Percentiles rank a stretch among this genome's conserved stretches.
Evolutionary conservation across 1,284 basidiomycete genomes (phyloP).

Genomic region (Papiliotrema fonsecae): DNA sequence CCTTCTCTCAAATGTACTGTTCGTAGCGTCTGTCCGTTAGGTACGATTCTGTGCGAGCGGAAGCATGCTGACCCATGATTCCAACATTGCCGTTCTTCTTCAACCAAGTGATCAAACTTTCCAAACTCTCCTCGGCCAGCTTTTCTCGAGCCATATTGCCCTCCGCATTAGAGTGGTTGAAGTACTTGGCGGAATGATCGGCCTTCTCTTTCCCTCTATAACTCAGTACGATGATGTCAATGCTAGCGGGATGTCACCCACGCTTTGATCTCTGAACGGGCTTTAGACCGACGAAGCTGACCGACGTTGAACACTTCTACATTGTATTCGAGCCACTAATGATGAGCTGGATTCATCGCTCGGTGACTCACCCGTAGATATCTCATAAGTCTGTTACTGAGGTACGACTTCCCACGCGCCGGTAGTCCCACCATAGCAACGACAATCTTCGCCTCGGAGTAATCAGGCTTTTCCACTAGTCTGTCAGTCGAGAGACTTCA

Average conservation of each 20-base stretch:
- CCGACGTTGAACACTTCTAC: constrained; percentile 99
- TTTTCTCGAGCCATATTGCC: constrained; percentile 74
- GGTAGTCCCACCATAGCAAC: constrained; percentile 92
- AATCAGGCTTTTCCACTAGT: constrained; percentile 89
- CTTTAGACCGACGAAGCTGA: constrained; percentile 83
- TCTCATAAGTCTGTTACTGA: constrained; percentile 76
- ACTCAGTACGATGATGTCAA: not conserved
- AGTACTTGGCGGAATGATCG: constrained; percentile 88
- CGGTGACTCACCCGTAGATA: constrained; percentile 66
- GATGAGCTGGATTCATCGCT: not conserved
- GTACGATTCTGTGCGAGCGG: not conserved
- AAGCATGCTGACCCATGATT: constrained; percentile 72
- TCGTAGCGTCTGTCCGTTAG: constrained; percentile 72
- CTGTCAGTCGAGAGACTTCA: constrained; percentile 1
- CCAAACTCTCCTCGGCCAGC: constrained; percentile 86
- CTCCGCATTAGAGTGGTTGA: constrained; percentile 78
- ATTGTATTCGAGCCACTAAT: constrained; percentile 95
- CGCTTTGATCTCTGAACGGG: constrained; percentile 69
- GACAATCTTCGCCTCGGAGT: constrained; percentile 97
- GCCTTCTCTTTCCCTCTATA: constrained; percentile 51
- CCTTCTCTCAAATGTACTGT: constrained; percentile 76
- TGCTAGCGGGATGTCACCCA: constrained; percentile 45
- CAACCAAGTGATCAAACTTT: constrained; percentile 92
- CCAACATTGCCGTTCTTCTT: constrained; percentile 96
- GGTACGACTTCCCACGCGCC: constrained; percentile 76